Evolutionary conservation across 2,329 filamentous ascomycete genomes (phyloP).

Genomic region (Fonsecaea pedrosoi): DNA sequence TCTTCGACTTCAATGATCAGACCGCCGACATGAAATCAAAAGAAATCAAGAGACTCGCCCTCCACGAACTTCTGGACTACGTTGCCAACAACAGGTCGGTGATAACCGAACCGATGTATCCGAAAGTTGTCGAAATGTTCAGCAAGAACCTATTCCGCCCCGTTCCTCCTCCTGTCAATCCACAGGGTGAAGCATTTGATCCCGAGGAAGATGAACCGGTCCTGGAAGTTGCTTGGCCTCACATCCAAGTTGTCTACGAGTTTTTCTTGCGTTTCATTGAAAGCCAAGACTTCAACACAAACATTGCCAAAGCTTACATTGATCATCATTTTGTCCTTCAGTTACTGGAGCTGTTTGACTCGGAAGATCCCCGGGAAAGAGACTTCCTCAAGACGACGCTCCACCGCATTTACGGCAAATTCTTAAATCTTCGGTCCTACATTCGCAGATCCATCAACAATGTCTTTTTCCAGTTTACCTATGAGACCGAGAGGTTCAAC

Average conservation of each 20-base stretch:
- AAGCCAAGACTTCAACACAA: constrained; percentile 99
- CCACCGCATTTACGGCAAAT: constrained; percentile 98
- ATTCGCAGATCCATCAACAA: constrained; percentile 99
- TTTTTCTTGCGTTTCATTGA: constrained; percentile 99
- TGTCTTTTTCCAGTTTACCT: constrained; percentile 99
- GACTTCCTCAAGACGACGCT: constrained; percentile 98
- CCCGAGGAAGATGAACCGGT: constrained; percentile 98
- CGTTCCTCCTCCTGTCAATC: constrained; percentile 95
- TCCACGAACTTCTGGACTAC: constrained; percentile 96
- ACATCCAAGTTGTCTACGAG: constrained; percentile 99
- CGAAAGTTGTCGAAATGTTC: constrained; percentile 98
- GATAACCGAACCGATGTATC: constrained; percentile 99
- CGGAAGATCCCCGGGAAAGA: constrained; percentile 92
- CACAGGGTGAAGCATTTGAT: constrained; percentile 96
- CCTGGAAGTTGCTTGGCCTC: constrained; percentile 96
- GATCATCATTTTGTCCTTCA: constrained; percentile 96
- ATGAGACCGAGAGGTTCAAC: constrained; percentile 98
- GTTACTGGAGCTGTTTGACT: constrained; percentile 96
- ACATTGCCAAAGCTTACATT: constrained; percentile 98
- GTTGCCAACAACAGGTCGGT: constrained; percentile 98
- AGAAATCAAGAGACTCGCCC: constrained; percentile 95
- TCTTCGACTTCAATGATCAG: constrained; percentile 99
- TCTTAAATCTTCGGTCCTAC: constrained; percentile 95
- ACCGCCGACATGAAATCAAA: constrained; percentile 99
- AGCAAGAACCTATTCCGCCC: constrained; percentile 97